Evolutionary conservation across 108 stramenopile genomes (phyloP), one percentile per base, ranked within the genome.

Genomic region (Nannochloropsis oceanica): DNA sequence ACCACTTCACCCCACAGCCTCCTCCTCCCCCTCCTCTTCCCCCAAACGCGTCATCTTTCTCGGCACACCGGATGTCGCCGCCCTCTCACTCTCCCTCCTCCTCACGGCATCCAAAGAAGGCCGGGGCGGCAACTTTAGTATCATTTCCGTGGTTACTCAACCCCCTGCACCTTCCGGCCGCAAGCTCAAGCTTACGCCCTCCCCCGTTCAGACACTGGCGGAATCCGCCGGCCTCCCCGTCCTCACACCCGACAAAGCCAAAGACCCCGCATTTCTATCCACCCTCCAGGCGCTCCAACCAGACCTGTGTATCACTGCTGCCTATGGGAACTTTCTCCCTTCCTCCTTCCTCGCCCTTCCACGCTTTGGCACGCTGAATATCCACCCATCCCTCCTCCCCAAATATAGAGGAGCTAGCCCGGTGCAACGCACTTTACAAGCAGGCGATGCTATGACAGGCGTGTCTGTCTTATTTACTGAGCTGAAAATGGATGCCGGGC

Each of bases 241-340:
- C 20, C 86, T 96, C 20, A 93, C 91, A 44, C 98, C 98, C 14
- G 95, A 95, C 85, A 96, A 93, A 14, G 95, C 95, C 79, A 93
- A 93, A 43, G 95, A 97, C 87, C 79, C 85, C 1, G 93, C 92
- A 27, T 99, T 99, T 88, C 86, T 99, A 22, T 89, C 92, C 50
- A 81, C 81, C 26, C 90, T 92, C 34, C 81, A 94, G 14, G 83
- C 87, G 25, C 84, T 96, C 9, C 85, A 89, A 43, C 95, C 96
- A n/a, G 98, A 99, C 89, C 91, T 99, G 79, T 99, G 96, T 89
- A 93, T 99, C 80, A 99, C 98, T 0, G 98, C 98, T 11, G 98
- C 98, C 14, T 99, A 99, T 86, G 98, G 98, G 12, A 96, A 97
- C 87, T 97, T 94, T 85, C 89, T 96, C 11, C 94, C 82, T 22